phyloP scores from a whole-genome alignment of 1,284 basidiomycete species.

The Singerocomus rubriflavus region DNA sequence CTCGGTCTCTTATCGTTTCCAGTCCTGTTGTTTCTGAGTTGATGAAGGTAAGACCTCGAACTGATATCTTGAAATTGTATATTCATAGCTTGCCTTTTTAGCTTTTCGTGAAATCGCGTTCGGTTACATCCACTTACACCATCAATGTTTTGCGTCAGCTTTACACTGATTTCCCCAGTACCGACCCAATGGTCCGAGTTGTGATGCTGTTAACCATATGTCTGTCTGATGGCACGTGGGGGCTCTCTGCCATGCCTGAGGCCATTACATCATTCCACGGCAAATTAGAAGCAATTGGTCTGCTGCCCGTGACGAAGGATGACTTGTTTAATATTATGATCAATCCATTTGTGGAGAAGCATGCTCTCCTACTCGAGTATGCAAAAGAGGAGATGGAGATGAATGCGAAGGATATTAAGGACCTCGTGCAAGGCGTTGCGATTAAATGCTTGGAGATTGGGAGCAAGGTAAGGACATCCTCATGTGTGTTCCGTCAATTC shows the following conservation, averaged over 20 bases:
- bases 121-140: constrained; percentile 49
- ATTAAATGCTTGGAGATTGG: constrained; percentile 56
- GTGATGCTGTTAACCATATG: constrained; percentile 67
- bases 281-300: constrained; percentile 48
- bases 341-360: constrained; percentile 67
- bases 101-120: constrained; percentile 67
- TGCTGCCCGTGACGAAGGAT: constrained; percentile 52
- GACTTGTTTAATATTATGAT: constrained; percentile 62
- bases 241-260: constrained; percentile 30
- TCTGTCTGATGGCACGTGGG: constrained; percentile 43
- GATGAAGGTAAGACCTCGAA: constrained; percentile 46
- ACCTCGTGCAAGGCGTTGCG: constrained; percentile 52
- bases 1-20: constrained; percentile 13
- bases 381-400: constrained; percentile 47
- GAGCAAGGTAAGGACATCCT: constrained; percentile 50
- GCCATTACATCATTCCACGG: constrained; percentile 33
- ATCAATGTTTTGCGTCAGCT: constrained; percentile 55
- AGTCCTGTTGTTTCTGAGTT: constrained; percentile 58
- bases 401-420: constrained; percentile 39
- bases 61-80: background rate
- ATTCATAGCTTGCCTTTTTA: constrained; percentile 30
- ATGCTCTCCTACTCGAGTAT: constrained; percentile 50
- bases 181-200: constrained; percentile 56
- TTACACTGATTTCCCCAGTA: constrained; percentile 59
- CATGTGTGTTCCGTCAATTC: constrained; percentile 11